Base-by-base conservation (phyloP, 257 asterid species). In the Lantana camara region DNA sequence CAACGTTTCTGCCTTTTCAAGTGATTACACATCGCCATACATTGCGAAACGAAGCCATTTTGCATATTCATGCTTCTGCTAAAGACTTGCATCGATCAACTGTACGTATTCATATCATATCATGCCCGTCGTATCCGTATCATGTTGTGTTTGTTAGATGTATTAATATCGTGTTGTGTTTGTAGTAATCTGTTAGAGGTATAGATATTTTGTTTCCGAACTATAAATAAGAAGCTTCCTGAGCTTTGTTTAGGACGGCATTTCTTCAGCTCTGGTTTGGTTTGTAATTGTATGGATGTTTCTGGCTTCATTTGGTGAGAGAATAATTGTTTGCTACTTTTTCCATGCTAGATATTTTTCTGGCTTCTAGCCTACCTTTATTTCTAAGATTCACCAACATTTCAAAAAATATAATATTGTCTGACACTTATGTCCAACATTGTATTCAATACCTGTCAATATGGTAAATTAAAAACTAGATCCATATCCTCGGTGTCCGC, bases 61-160 rank as follows among this genome's bases (percentile, higher is more conserved):
- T 64, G 89, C 84, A 0, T 81, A 79, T 63, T 69, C 91, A 1
- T 83, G 95, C 60, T 82, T 83, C 53, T 85, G 95, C 40, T 80
- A 60, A 27, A 70, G 34, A 7, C 47, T 65, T 29, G 20, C 15
- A 20, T 10, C 1, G 15, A 37, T 10, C 1, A 21, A 37, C 2
- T 52, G 48, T 51, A 24, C 51, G 53, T 51, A 59, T 29, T 4
- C 30, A 24, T 29, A 14, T 8, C 7, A n/a, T n/a, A n/a, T n/a
- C n/a, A n/a, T n/a, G n/a, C n/a, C n/a, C n/a, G n/a, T n/a, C n/a
- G n/a, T n/a, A n/a, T n/a, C n/a, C n/a, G n/a, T n/a, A n/a, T 58
- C 16, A 37, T 17, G 70, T 44, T 51, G 42, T 35, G 40, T 27
- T 4, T 30, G 54, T 6, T n/a, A n/a, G n/a, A n/a, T n/a, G n/a